Conservation (phyloP, 192 early-diverging fungal species). For the Coemansia sp. region DNA sequence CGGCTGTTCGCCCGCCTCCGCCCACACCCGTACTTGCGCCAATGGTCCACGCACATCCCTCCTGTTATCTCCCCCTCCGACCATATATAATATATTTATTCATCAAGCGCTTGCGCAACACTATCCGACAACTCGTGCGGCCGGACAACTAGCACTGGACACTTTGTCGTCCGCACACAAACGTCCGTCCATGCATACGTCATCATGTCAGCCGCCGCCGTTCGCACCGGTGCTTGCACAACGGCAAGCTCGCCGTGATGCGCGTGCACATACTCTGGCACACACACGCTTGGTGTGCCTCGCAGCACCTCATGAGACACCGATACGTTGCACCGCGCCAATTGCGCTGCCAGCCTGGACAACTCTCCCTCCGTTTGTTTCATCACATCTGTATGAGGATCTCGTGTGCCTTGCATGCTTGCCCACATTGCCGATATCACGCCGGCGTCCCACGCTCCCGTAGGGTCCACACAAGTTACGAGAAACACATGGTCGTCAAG, state of each 20-base stretch:
- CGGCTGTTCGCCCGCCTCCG: slow-evolving; percentile 18
- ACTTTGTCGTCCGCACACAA: slow-evolving; percentile 20
- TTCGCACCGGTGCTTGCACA: slow-evolving; percentile 25
- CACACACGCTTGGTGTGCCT: slow-evolving; percentile 10
- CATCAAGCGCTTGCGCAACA: slow-evolving; percentile 27
- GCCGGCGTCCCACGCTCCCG: not conserved
- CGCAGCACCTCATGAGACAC: slow-evolving; percentile 23
- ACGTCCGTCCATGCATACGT: slow-evolving; percentile 39
- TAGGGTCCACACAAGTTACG: slow-evolving; percentile 23
- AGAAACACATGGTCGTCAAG: slow-evolving; percentile 49
- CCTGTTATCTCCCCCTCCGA: not conserved
- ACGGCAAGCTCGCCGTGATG: slow-evolving; percentile 37
- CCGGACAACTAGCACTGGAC: slow-evolving; percentile 40
- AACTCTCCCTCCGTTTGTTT: slow-evolving; percentile 19
- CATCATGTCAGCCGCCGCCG: slow-evolving; percentile 5
- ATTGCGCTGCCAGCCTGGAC: slow-evolving; percentile 7
- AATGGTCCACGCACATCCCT: slow-evolving; percentile 34
- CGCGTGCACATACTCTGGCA: slow-evolving; percentile 24
- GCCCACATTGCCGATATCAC: slow-evolving; percentile 22
- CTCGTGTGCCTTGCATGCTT: slow-evolving; percentile 24
- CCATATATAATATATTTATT: no score
- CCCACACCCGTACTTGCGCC: slow-evolving; percentile 37
- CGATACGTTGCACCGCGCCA: slow-evolving; percentile 19
- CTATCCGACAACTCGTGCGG: slow-evolving; percentile 31
- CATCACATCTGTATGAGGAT: slow-evolving; percentile 11